Evolutionary conservation across 2,329 filamentous ascomycete genomes (phyloP), one percentile per base, ranked within the genome.

Genomic region (Blastomyces silverae): DNA sequence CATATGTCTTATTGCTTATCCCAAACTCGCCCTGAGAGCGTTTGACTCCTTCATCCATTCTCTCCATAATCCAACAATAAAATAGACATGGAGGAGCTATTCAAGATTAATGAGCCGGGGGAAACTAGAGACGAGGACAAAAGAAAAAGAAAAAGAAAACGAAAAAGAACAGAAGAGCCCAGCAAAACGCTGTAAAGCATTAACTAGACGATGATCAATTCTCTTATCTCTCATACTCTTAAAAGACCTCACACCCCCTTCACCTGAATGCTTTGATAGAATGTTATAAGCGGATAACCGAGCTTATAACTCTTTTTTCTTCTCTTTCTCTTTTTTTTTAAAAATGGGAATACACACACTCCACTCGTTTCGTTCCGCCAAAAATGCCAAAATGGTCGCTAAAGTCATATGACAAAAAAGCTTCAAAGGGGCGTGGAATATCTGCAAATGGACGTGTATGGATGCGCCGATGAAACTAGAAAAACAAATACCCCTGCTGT

Each of bases 401-500:
- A 48, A 48, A 52, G 11, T 5, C 42, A 44, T 15, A 63, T 48
- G 62, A 62, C 34, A 39, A 48, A 65, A 37, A 46, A 39, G 34
- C 34, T 37, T 34, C 22, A 28, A 55, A 59, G 34, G n/a, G 56
- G 46, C 13, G 37, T 25, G 61, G 50, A 61, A 59, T 57, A 46
- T 28, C 22, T 15, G 31, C 42, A 60, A n/a, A 60, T 60, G 39
- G 28, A 28, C 37, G n/a, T 25, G 22, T 55, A 57, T 57, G n/a
- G 6, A 11, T 37, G 34, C 8, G 53, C 31, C n/a, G 53, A 57
- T 34, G 17, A 20, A 44, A 7, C 15, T 6, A 44, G 13, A 37
- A 44, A n/a, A n/a, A 48, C 25, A 37, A 57, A 57, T 57, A 57
- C 53, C 37, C 53, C 53, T 56, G 53, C 25, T 53, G 50, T 53